Evolutionary conservation across 2,329 filamentous ascomycete species (phyloP), one percentile per base, ranked within the genome.

Genomic region (Aspergillus floridensis): DNA sequence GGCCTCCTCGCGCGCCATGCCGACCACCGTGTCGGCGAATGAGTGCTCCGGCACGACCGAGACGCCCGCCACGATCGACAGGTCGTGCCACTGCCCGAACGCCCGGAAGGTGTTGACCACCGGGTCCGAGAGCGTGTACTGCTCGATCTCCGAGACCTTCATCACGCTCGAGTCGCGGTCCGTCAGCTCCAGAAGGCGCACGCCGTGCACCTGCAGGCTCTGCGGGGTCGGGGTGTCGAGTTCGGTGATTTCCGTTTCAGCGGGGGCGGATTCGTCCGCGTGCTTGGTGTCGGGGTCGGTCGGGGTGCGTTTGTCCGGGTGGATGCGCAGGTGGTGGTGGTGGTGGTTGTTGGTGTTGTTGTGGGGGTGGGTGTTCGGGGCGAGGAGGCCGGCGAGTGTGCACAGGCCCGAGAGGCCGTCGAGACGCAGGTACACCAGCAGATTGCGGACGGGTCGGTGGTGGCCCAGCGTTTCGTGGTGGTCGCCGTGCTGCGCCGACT

Each of bases 161-260:
- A 98, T 98, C 67, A 97, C 93, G 19, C 92, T 93, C 0, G 93
- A 97, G 47, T 91, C 90, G 82, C 93, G 92, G 68, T 97, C 93
- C 0, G 91, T 96, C 12, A 98, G 84, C 70, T 96, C 91, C 52
- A 96, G 78, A 16, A 98, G 83, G 14, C 93, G 89, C n/a, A 96
- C 78, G 32, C 92, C 93, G 68, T 96, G 91, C 0, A 92, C 88
- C 69, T 90, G 84, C 1, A 93, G 81, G 1, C 85, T 83, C 16
- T 49, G 19, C 6, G 22, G 24, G 53, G 41, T 24, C n/a, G 52
- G n/a, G 0, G 26, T 4, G 26, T 54, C 38, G 29, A 21, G 32
- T 2, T 52, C 29, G 1, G 38, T 16, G 2, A 8, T 63, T 41
- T 54, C 62, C 56, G 57, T 69, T 62, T 21, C 70, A 59, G 0